A percentile compares a stretch with the other conserved stretches of the same genome.
These are phyloP conservation scores for Neofusicoccum sp. DNA, from an alignment of 2,329 filamentous ascomycete species.

Conservation along the genomic window DNA sequence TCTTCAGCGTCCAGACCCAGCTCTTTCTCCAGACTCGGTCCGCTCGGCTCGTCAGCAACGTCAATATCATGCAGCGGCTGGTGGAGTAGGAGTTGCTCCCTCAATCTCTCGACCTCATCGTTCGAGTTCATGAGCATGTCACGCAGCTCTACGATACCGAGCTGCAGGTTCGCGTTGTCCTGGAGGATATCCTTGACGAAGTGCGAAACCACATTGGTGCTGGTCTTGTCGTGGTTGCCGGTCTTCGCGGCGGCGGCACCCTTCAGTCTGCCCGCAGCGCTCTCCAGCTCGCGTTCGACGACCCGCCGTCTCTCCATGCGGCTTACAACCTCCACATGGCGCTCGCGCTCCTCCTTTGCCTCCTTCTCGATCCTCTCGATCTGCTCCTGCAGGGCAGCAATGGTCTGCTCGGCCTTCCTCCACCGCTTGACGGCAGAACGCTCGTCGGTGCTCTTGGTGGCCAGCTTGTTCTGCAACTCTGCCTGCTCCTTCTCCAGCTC, in stretches of 20 bases:
- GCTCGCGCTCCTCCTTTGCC: constrained; percentile 74
- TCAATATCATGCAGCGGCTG: constrained; percentile 63
- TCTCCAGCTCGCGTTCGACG: constrained; percentile 80
- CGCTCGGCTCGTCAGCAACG: constrained; percentile 33
- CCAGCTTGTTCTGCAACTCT: constrained; percentile 67
- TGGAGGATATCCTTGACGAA: constrained; percentile 95
- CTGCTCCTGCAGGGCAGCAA: constrained; percentile 81
- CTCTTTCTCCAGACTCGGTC: constrained; percentile 70
- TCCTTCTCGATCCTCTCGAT: constrained; percentile 87
- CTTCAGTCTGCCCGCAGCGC: constrained; percentile 78
- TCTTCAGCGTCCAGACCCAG: constrained; percentile 50
- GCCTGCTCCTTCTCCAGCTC: constrained; percentile 82
- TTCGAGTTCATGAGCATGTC: constrained; percentile 92
- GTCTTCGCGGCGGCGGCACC: constrained; percentile 74
- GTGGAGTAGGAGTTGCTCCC: constrained; percentile 79
- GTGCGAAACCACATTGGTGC: constrained; percentile 79
- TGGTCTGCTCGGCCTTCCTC: constrained; percentile 79
- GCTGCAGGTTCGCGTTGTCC: constrained; percentile 91
- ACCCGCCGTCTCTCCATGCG: constrained; percentile 82
- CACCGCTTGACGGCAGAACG: constrained; percentile 79
- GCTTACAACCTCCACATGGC: constrained; percentile 77
- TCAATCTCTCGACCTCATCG: constrained; percentile 84
- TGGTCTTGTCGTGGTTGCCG: constrained; percentile 60
- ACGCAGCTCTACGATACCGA: constrained; percentile 86
- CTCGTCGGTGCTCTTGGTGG: constrained; percentile 71